Conservation (phyloP, 2,329 filamentous ascomycete species). For the Aspergillus pseudotamarii region DNA sequence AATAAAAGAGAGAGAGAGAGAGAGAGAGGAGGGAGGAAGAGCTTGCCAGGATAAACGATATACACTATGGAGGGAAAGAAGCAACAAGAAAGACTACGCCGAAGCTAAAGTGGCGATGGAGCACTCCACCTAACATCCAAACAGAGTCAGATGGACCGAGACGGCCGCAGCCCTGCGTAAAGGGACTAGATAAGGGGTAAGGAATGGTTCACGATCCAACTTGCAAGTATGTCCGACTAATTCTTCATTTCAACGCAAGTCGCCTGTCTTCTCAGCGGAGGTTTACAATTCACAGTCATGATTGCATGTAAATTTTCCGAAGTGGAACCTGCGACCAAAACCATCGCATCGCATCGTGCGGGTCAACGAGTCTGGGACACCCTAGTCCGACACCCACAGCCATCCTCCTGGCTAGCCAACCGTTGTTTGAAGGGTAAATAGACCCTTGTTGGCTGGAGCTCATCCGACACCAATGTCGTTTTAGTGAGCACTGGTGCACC, state of each 20-base stretch:
- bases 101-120: conserved; percentile 17
- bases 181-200: conserved; percentile 6
- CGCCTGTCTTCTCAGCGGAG: conserved; percentile 3
- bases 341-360: conserved; percentile 24
- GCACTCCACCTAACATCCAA: conserved; percentile 13
- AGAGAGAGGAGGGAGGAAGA: conserved; percentile 1
- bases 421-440: conserved; percentile 20
- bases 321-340: conserved; percentile 26
- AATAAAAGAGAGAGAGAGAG: conserved; percentile 10
- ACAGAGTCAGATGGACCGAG: conserved; percentile 10
- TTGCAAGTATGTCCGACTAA: conserved; percentile 4
- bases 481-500: conserved; percentile 22
- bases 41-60: background rate
- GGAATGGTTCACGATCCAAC: conserved; percentile 5
- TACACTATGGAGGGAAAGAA: conserved; percentile 7
- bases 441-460: conserved; percentile 23
- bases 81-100: conserved; percentile 10
- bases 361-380: conserved; percentile 24
- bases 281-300: conserved; percentile 7
- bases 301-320: conserved; percentile 29
- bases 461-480: conserved; percentile 16
- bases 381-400: conserved; percentile 24
- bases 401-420: conserved; percentile 23
- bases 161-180: conserved; percentile 11
- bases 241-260: background rate